Evolutionary conservation across 2,329 filamentous ascomycete genomes (phyloP), one percentile per base, ranked within the genome.

Genomic region (Westerdykella ornata): DNA sequence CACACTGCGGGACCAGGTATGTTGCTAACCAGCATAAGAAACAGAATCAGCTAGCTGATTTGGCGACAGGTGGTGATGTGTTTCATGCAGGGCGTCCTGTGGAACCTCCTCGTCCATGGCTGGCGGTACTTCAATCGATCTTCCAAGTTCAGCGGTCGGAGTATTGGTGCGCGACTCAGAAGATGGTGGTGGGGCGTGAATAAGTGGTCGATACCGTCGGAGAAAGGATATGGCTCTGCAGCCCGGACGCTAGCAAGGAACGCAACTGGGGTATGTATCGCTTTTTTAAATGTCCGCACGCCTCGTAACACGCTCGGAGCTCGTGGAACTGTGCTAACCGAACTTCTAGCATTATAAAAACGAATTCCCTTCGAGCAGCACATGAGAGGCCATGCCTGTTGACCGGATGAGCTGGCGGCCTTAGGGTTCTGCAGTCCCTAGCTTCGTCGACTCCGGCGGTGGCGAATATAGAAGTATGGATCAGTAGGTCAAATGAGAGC

Each of bases 131-230:
- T 85, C 85, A 96, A 97, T 66, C 76, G 78, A 45, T 84, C 77
- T 44, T 82, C 86, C 12, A 81, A 82, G 59, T 75, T 95, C 51
- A 81, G 80, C 48, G 92, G 92, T 7, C 80, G 79, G 53, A 82
- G 80, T 18, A 70, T 85, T 13, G 92, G 92, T 16, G 87, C 85
- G 5, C 79, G 78, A 52, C 70, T 92, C 37, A 76, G 92, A 54
- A 75, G 88, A 51, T 97, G 90, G 92, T 98, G 92, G 90, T 96
- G 88, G 72, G 79, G 77, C 16, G 85, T 94, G 14, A 97, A 97
- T 61, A 88, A 94, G 58, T 97, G 92, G 92, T 74, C 38, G 18
- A 47, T 65, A 38, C 63, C 62, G 9, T 36, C 48, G 18, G 20
- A 26, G 22, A 51, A 45, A 30, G 43, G 45, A 16, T 8, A 26